Base-by-base conservation (phyloP, 2,329 filamentous ascomycete genomes). In the Diaporthe citrichinensis region DNA sequence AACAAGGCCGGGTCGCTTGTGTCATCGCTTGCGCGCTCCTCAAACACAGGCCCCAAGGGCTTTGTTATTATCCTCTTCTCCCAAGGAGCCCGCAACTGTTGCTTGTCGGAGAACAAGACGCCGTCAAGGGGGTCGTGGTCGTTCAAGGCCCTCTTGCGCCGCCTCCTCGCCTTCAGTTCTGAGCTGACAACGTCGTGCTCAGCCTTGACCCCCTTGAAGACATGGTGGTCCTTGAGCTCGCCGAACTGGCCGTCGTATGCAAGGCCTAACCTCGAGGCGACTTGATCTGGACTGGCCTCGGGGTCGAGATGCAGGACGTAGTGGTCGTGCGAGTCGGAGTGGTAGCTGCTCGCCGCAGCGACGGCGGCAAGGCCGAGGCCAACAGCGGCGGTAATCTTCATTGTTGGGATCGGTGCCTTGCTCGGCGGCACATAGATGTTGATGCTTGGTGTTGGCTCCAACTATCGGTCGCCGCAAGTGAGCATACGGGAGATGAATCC, bases 271-370 rank as follows among this genome's bases (percentile, higher is more conserved):
- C 91, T 89, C 61, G 87, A 86, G 39, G 95, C 95, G 78, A 98
- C 88, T 55, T 93, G 88, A 34, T 90, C 85, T 23, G 95, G 95
- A 20, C 91, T 88, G 9, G 90, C 88, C 51, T 90, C 87, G 17
- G 90, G 86, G 76, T 93, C 91, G 81, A 99, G 90, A 79, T 98
- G 94, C 62, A 99, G 88, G 95, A 97, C 95, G 83, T 98, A 98
- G 86, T 98, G 98, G 84, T 99, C 96, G 84, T 95, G 92, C 53
- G 90, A 88, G 68, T 94, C 90, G 87, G 97, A 94, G 81, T 97
- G 74, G 87, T 84, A 76, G 87, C 81, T 36, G 85, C 78, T 84
- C 81, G 88, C 80, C 76, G 84, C 84, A 76, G 88, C 85, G 65
- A 92, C 84, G 84, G 89, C 86, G 73, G 88, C 83, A 68, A 91